Conservation (phyloP, 257 asterid genomes). For the Solanum tacnaense region DNA sequence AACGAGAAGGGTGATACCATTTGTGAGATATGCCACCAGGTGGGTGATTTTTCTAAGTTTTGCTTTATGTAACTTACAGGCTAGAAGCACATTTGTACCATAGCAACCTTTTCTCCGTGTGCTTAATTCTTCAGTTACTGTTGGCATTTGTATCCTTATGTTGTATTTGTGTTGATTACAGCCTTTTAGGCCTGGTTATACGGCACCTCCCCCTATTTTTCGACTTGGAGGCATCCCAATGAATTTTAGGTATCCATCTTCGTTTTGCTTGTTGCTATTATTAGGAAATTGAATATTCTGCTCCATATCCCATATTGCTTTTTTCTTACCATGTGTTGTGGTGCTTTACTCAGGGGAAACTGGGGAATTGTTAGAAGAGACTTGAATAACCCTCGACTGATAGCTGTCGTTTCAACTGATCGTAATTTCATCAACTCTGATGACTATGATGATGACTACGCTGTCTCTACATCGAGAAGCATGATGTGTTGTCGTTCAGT, state of each 20-base stretch:
- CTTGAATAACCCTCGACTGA: conserved; percentile 52
- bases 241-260: conserved; percentile 56
- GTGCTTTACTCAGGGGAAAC: conserved; percentile 54
- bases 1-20: conserved; percentile 93
- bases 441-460: conserved; percentile 46
- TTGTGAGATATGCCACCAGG: conserved; percentile 99
- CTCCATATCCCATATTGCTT: neutral
- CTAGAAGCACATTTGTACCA: neutral
- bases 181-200: conserved; percentile 87
- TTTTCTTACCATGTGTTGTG: neutral
- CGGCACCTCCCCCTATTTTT: conserved; percentile 86
- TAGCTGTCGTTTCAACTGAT: conserved; percentile 75
- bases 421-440: conserved; percentile 37
- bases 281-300: neutral
- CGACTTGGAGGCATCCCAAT: conserved; percentile 70
- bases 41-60: conserved; percentile 8
- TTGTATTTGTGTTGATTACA: conserved; percentile 18
- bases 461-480: conserved; percentile 57
- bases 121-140: neutral
- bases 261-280: neutral
- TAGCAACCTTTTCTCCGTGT: neutral
- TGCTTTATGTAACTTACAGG: neutral
- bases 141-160: neutral
- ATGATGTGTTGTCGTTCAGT: conserved; percentile 64
- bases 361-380: conserved; percentile 89